Evolutionary conservation across 768 basidiomycete species (phyloP).

Genomic region (Leccinum boreale): DNA sequence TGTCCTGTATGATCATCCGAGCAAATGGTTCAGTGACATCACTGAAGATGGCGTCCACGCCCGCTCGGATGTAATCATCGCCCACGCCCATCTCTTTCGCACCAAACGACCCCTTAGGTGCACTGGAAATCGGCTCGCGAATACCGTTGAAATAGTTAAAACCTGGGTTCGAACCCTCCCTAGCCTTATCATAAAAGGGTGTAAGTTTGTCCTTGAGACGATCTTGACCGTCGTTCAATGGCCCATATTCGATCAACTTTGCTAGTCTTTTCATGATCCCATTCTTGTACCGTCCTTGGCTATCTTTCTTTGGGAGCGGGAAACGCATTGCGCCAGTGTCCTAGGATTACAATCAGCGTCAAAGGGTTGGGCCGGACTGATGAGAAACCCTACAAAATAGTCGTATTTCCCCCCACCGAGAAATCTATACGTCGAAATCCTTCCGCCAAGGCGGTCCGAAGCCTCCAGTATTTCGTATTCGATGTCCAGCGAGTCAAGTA

Average conservation of each 20-base stretch:
- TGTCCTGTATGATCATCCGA: constrained; percentile 14
- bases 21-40: constrained; percentile 19
- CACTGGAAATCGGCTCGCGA: background rate
- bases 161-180: constrained; percentile 9
- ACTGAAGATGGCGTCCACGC: constrained; percentile 14
- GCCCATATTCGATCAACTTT: constrained; percentile 27
- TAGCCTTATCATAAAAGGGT: constrained; percentile 16
- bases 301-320: constrained; percentile 18
- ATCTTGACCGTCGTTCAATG: constrained; percentile 19
- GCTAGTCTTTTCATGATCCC: constrained; percentile 31
- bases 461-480: constrained; percentile 46
- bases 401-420: constrained; percentile 26
- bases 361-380: too few species aligned
- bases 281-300: constrained; percentile 12
- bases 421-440: constrained; percentile 44
- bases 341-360: background rate
- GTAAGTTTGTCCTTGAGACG: constrained; percentile 18
- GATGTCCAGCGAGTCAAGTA: constrained; percentile 42
- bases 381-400: constrained; percentile 28
- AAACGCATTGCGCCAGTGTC: constrained; percentile 42
- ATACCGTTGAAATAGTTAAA: constrained; percentile 9
- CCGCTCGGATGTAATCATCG: constrained; percentile 13
- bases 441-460: constrained; percentile 38
- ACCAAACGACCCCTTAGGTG: background rate
- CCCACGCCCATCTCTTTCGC: constrained; percentile 7